Conservation (phyloP, 352 stramenopile genomes). For the Pythium phragmitis region DNA sequence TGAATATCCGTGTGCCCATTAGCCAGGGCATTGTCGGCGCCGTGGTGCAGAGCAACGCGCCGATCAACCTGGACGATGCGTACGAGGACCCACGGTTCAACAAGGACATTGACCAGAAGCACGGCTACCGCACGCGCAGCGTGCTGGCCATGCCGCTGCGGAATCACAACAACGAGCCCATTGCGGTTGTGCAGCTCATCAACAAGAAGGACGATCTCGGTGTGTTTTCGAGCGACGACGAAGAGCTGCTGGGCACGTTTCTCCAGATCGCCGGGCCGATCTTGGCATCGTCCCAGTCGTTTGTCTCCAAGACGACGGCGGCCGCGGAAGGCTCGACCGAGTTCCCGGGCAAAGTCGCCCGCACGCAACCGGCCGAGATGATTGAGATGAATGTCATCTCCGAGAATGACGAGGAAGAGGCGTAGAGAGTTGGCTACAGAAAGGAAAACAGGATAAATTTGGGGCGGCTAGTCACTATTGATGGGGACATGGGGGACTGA, state of each 20-base stretch:
- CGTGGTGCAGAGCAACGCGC: slow-evolving; percentile 63
- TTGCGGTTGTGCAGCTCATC: slow-evolving; percentile 88
- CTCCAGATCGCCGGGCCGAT: slow-evolving; percentile 88
- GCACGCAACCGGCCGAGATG: slow-evolving; percentile 38
- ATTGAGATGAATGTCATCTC: slow-evolving; percentile 84
- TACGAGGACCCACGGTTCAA: slow-evolving; percentile 90
- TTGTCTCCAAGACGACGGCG: slow-evolving; percentile 55
- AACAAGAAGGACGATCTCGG: slow-evolving; percentile 78
- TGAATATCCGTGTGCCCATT: slow-evolving; percentile 87
- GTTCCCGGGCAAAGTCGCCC: slow-evolving; percentile 53
- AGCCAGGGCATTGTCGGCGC: slow-evolving; percentile 84
- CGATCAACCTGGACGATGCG: slow-evolving; percentile 83
- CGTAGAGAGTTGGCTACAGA: slow-evolving; percentile 10
- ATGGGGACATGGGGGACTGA: neutral
- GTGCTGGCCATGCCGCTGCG: slow-evolving; percentile 88
- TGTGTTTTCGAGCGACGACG: slow-evolving; percentile 84
- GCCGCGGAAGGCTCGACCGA: slow-evolving; percentile 44
- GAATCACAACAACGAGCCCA: slow-evolving; percentile 67
- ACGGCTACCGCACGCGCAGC: slow-evolving; percentile 83
- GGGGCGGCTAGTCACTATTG: neutral
- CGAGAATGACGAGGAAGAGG: slow-evolving; percentile 75
- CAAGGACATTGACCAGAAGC: slow-evolving; percentile 87
- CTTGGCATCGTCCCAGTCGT: slow-evolving; percentile 82
- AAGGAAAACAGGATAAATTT: neutral
- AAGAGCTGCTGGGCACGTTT: slow-evolving; percentile 86